Base-by-base conservation (phyloP, 1,284 basidiomycete genomes). In the Megacollybia platyphylla region DNA sequence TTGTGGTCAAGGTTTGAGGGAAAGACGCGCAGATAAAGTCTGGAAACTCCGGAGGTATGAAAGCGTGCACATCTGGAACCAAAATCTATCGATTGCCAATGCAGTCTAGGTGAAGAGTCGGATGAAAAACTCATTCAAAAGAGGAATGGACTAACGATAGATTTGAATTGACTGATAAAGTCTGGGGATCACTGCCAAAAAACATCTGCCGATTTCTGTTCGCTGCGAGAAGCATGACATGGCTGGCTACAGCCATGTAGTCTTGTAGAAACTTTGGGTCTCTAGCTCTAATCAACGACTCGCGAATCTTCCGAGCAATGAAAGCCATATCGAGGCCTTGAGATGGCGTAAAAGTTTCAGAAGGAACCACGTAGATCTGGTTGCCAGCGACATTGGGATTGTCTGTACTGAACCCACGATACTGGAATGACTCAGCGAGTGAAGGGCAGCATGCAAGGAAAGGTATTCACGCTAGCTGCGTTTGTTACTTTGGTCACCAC, bases 31-130 rank as follows among this genome's bases (percentile, higher is more conserved):
- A 64, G 28, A 38, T 59, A 61, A 24, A 44, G 45, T 30, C 54
- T 53, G 28, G 42, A 47, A 5, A 49, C 20, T 10, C 54, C 57
- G 11, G 39, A 24, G 1, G 54, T 54, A 34, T 53, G 44, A 32
- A 61, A 59, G 13, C 48, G 49, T 7, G 48, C 46, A 7, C 45
- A 43, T 24, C 48, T 40, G 0, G 54, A 53, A 10, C 62, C 62
- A 31, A 64, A 63, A 31, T 62, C 50, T 5, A 48, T 51, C 2
- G 52, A 43, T 15, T 50, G 46, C 62, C 59, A 60, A 30, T 61
- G 52, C 26, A 62, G 42, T 26, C 54, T 56, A 42, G 32, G 51
- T 48, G 29, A 1, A 4, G 9, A 35, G 10, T 18, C 13, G 17
- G 11, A 4, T 8, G 4, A 10, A 10, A 11, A 31, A 15, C 15